These are phyloP conservation scores for Neoboletus magnificus DNA, from an alignment of 768 basidiomycete genomes.

Conservation along the genomic window DNA sequence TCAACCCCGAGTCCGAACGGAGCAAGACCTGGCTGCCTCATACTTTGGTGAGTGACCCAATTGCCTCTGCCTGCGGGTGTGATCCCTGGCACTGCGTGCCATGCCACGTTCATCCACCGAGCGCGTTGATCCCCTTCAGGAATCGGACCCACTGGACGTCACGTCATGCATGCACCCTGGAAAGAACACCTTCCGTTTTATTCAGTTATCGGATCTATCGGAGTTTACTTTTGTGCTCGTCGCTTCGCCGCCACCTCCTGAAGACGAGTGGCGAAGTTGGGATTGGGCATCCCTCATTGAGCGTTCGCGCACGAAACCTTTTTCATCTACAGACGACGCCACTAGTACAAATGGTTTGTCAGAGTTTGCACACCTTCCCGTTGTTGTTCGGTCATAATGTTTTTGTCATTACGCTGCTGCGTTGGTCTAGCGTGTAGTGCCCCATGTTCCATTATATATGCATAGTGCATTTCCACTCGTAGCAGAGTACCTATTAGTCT, in stretches of 20 bases:
- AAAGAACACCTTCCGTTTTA: slow-evolving; percentile 46
- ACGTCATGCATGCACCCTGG: slow-evolving; percentile 42
- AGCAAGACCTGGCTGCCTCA: slow-evolving; percentile 44
- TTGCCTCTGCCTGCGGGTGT: background rate
- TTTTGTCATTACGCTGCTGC: background rate
- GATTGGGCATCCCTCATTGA: slow-evolving; percentile 22
- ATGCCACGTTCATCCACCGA: background rate
- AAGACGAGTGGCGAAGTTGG: slow-evolving; percentile 21
- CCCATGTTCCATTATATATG: background rate
- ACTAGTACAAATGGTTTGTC: slow-evolving; percentile 3
- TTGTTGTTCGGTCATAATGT: slow-evolving; percentile 20
- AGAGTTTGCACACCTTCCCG: slow-evolving; percentile 18
- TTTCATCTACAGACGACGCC: background rate
- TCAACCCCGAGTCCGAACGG: slow-evolving; percentile 37
- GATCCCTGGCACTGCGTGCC: background rate
- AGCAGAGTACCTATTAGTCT: background rate
- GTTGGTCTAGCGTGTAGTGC: background rate
- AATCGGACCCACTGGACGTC: slow-evolving; percentile 37
- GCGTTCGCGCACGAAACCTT: background rate
- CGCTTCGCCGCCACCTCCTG: slow-evolving; percentile 29
- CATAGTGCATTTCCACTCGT: background rate
- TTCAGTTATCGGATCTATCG: slow-evolving; percentile 45
- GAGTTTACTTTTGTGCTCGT: slow-evolving; percentile 44
- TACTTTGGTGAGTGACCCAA: slow-evolving; percentile 35
- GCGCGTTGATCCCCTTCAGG: slow-evolving; percentile 18